These are phyloP conservation scores for Suillus variegatus DNA, from an alignment of 768 basidiomycete species.

Conservation along the genomic window DNA sequence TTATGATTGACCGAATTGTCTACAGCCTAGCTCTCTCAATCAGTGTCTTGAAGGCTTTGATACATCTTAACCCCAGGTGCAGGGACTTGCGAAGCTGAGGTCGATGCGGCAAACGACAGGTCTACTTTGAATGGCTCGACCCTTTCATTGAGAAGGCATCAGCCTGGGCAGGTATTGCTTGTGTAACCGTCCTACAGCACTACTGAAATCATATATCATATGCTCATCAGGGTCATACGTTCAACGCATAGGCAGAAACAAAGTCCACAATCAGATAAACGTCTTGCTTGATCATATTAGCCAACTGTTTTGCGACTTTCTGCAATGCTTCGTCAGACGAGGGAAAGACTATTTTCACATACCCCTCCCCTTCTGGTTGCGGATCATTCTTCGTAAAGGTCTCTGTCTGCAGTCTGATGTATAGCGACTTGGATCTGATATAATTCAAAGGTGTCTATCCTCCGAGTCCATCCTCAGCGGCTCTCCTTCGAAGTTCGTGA, in stretches of 20 bases:
- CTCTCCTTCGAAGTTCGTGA: constrained; percentile 32
- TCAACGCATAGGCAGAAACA: background rate
- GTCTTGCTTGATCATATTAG: background rate
- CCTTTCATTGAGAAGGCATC: background rate
- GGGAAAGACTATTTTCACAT: background rate
- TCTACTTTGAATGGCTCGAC: background rate
- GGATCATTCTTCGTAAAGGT: constrained; percentile 21
- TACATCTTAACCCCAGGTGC: background rate
- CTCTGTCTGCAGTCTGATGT: constrained; percentile 18
- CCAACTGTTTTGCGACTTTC: background rate
- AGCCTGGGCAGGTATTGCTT: background rate
- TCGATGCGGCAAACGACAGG: background rate
- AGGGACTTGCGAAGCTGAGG: background rate
- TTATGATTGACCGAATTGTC: too few relatives aligned
- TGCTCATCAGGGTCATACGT: background rate
- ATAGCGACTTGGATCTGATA: constrained; percentile 19
- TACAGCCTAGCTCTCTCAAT: too few relatives aligned
- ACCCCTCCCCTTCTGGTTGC: background rate
- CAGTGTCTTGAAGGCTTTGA: too few relatives aligned
- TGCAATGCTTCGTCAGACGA: background rate
- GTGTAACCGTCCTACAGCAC: background rate
- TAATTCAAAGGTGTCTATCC: constrained; percentile 18
- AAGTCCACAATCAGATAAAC: background rate
- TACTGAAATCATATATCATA: background rate
- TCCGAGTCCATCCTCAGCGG: constrained; percentile 15